phyloP scores from a whole-genome alignment of 1,139 yeast genomes.

The Hansenula anomala region DNA sequence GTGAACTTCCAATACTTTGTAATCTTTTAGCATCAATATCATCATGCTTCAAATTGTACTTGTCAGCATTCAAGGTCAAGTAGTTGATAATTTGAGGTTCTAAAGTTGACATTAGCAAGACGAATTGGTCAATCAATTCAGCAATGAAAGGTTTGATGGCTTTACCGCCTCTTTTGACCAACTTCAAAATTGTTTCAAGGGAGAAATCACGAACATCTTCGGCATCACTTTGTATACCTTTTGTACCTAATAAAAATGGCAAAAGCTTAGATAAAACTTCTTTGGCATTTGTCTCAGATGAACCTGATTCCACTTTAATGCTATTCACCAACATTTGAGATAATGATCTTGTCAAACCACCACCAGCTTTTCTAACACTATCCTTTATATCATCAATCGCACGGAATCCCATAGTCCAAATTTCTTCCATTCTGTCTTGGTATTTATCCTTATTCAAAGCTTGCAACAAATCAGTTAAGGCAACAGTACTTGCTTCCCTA shows the following conservation, averaged over 20 bases:
- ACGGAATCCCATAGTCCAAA: constrained; percentile 89
- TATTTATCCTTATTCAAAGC: constrained; percentile 51
- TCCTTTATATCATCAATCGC: constrained; percentile 93
- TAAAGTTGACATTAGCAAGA: constrained; percentile 72
- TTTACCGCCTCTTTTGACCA: constrained; percentile 59
- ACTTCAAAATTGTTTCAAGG: constrained; percentile 62
- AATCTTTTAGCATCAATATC: constrained; percentile 77
- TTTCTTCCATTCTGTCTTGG: constrained; percentile 50
- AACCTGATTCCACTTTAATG: constrained; percentile 38
- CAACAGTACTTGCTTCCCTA: constrained; percentile 83
- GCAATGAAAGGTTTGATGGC: constrained; percentile 69
- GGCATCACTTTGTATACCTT: constrained; percentile 80
- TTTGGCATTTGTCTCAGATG: constrained; percentile 38
- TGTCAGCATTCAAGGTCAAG: constrained; percentile 81
- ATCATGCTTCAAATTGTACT: constrained; percentile 66
- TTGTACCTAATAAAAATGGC: constrained; percentile 76
- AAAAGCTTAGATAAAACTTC: constrained; percentile 57
- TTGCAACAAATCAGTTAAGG: constrained; percentile 66
- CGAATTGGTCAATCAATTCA: constrained; percentile 60
- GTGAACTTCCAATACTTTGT: constrained; percentile 72
- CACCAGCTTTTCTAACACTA: constrained; percentile 82
- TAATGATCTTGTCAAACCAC: constrained; percentile 59
- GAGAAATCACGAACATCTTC: constrained; percentile 81
- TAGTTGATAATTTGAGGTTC: constrained; percentile 92
- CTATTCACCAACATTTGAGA: constrained; percentile 60